Base-by-base conservation (phyloP, 139 green algal species). In the Ettlia oleoabundans region DNA sequence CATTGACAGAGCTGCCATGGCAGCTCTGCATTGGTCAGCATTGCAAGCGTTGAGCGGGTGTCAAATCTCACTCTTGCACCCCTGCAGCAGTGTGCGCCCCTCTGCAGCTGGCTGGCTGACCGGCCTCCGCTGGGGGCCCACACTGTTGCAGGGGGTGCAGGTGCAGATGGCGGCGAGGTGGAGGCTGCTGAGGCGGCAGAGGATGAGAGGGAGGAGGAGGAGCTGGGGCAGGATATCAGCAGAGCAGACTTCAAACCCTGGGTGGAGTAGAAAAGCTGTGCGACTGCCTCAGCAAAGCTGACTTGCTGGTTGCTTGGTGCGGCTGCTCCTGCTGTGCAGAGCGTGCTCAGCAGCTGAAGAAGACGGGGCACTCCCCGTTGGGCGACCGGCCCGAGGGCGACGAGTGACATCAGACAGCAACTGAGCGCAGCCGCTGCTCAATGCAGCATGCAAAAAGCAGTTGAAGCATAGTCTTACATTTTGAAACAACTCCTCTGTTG, bases 201-300 rank as follows among this genome's bases (percentile, higher is more conserved):
- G 52, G 73, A 80, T 53, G 73, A 80, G 9, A 6, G 26, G 0
- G 73, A 68, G 37, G 73, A 80, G 37, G 35, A 80, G 53, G 52
- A 67, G 53, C 24, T 80, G 9, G 73, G 73, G 2, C 24, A 4
- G 9, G 35, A 80, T 3, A 22, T 80, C 9, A 32, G 42, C 35
- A 32, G 53, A 24, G 21, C 26, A 24, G 53, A 80, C 28, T 80
- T 80, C 28, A 15, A 80, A 5, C 73, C 73, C 9, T 80, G 73
- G 73, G 42, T 52, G 52, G 52, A 80, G 26, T 80, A n/a, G 21
- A n/a, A n/a, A n/a, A n/a, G n/a, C n/a, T n/a, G n/a, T n/a, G n/a
- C n/a, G n/a, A n/a, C n/a, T n/a, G n/a, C n/a, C n/a, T n/a, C n/a
- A n/a, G n/a, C n/a, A n/a, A n/a, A n/a, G n/a, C n/a, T n/a, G n/a